phyloP scores from a whole-genome alignment of 129 eudicot species.

The Kitagawia praeruptora region DNA sequence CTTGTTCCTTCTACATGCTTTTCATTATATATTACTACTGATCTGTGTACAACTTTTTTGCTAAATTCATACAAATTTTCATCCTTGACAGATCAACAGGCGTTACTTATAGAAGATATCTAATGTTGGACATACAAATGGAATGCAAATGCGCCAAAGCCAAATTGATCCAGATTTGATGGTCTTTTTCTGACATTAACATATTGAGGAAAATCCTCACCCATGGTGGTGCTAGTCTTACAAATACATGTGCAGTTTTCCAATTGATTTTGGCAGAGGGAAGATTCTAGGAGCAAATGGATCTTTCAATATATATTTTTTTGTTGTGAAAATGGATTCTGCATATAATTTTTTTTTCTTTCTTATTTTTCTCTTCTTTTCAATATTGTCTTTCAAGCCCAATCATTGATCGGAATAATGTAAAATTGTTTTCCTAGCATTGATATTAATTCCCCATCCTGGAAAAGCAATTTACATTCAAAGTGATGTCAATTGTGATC shows the following conservation, averaged over 20 bases:
- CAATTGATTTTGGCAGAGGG: conserved; percentile 9
- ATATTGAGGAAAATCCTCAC: background rate
- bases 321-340: conserved; percentile 20
- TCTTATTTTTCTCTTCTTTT: background rate
- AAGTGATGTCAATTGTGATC: background rate
- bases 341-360: conserved; percentile 4
- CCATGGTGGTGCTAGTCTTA: conserved; percentile 1
- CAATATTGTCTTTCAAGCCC: background rate
- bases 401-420: conserved; percentile 10
- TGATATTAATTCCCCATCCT: background rate
- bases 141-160: background rate
- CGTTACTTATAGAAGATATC: conserved; percentile 14
- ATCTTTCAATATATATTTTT: conserved; percentile 3
- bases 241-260: conserved; percentile 20
- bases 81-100: conserved; percentile 16
- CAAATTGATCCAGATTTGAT: background rate
- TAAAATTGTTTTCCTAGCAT: conserved; percentile 13
- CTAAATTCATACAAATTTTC: conserved; percentile 4
- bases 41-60: background rate
- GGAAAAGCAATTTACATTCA: background rate
- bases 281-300: conserved; percentile 1
- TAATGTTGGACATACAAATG: conserved; percentile 19
- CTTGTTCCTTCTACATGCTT: background rate
- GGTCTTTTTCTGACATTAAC: background rate
- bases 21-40: background rate